A percentile compares a stretch with the other conserved stretches of the same genome.
Evolutionary conservation across 345 rosid species (phyloP).

Genomic region (Eucalyptus globulus): DNA sequence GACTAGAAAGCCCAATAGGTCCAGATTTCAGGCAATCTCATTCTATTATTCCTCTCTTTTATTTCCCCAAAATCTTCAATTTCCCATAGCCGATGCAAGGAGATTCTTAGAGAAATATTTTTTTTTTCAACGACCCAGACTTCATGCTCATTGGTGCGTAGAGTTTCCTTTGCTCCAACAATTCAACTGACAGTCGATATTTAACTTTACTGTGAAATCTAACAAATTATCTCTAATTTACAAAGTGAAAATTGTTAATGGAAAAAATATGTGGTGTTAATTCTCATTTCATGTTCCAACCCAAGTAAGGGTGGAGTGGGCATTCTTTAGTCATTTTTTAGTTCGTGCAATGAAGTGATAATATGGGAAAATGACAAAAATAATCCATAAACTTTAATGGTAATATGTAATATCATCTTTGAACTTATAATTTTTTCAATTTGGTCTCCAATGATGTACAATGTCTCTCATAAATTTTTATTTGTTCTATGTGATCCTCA

Average conservation of each 20-base stretch:
- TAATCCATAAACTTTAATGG: too few species aligned
- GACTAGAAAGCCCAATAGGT: background rate
- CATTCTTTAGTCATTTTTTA: too few species aligned
- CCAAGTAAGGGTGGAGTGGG: too few species aligned
- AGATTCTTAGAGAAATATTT: background rate
- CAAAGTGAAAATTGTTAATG: background rate
- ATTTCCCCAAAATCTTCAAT: background rate
- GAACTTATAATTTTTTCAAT: too few species aligned
- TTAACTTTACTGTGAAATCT: background rate
- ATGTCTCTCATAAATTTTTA: background rate
- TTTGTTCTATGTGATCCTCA: background rate
- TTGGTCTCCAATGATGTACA: background rate
- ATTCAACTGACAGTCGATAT: background rate
- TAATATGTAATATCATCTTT: rapidly evolving
- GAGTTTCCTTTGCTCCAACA: background rate
- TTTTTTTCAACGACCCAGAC: background rate
- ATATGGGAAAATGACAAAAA: too few species aligned
- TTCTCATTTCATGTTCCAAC: too few species aligned
- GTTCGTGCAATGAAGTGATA: too few species aligned
- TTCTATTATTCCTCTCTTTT: background rate
- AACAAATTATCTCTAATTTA: background rate
- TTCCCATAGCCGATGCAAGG: background rate
- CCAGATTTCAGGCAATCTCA: background rate
- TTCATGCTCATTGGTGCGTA: background rate
- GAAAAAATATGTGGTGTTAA: background rate